These are phyloP conservation scores for Hypomontagnella monticulosa DNA, from an alignment of 495 filamentous ascomycete species.

Conservation along the genomic window DNA sequence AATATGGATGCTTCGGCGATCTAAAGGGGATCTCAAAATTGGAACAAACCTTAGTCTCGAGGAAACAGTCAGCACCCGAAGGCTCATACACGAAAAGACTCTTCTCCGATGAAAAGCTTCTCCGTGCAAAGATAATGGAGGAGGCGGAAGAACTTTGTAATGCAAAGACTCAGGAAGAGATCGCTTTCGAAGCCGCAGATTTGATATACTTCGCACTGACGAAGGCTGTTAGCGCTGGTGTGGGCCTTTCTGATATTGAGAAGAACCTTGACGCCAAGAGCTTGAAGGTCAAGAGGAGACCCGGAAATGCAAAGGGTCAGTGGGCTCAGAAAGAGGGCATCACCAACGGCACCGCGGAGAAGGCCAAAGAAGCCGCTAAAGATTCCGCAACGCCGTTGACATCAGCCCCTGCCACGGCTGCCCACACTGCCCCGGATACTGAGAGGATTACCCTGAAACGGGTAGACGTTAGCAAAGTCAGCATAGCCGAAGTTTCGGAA, in stretches of 20 bases:
- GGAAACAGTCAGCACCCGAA: conserved; percentile 81
- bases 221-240: conserved; percentile 83
- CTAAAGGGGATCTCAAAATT: conserved; percentile 83
- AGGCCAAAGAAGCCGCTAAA: conserved; percentile 52
- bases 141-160: conserved; percentile 94
- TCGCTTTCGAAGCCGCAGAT: conserved; percentile 94
- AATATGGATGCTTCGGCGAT: conserved; percentile 88
- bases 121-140: conserved; percentile 97
- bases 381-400: conserved; percentile 29
- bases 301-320: conserved; percentile 90
- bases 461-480: conserved; percentile 70
- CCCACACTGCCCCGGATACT: conserved; percentile 61
- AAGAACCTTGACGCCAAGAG: conserved; percentile 92
- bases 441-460: conserved; percentile 84
- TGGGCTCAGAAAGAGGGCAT: conserved; percentile 86
- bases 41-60: conserved; percentile 80
- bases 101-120: conserved; percentile 88
- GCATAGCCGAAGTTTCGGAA: conserved; percentile 68
- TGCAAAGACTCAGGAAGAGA: conserved; percentile 79
- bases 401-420: conserved; percentile 35
- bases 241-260: conserved; percentile 87
- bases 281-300: conserved; percentile 88
- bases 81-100: conserved; percentile 94
- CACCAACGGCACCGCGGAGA: conserved; percentile 48
- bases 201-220: conserved; percentile 95